Percentiles rank a stretch among this genome's conserved stretches.
Conservation (phyloP, 257 asterid genomes). For the Solanum phureja region DNA sequence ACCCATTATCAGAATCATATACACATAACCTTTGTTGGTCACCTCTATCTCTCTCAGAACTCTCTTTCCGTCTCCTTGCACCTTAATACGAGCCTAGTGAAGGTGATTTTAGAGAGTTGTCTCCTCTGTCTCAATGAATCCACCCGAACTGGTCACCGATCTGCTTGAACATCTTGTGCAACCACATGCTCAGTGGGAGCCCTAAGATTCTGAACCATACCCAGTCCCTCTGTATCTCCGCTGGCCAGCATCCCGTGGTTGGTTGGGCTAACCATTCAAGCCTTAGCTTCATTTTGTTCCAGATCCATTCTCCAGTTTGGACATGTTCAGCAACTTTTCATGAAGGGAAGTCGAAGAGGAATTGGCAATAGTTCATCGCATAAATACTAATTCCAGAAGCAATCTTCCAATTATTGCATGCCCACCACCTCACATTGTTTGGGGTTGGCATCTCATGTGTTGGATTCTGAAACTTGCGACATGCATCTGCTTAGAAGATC, state of each 20-base stretch:
- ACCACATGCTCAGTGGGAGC: not conserved
- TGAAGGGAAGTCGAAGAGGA: not conserved
- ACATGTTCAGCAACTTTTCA: not conserved
- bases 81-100: not conserved
- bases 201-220: not conserved
- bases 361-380: not conserved
- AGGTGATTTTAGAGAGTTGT: not conserved
- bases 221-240: not conserved
- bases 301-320: not conserved
- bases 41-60: not conserved
- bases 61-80: not conserved
- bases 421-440: not conserved
- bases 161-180: not conserved
- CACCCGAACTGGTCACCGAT: not conserved
- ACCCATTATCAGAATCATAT: not conserved
- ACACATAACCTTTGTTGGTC: not conserved
- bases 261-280: not conserved
- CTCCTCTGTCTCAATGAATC: not conserved
- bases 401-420: not conserved
- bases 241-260: not conserved
- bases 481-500: not conserved
- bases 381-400: not conserved
- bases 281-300: not conserved
- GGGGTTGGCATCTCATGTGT: not conserved
- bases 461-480: not conserved